Evolutionary conservation across 495 filamentous ascomycete genomes (phyloP).

Genomic region (Penicillium angulare): DNA sequence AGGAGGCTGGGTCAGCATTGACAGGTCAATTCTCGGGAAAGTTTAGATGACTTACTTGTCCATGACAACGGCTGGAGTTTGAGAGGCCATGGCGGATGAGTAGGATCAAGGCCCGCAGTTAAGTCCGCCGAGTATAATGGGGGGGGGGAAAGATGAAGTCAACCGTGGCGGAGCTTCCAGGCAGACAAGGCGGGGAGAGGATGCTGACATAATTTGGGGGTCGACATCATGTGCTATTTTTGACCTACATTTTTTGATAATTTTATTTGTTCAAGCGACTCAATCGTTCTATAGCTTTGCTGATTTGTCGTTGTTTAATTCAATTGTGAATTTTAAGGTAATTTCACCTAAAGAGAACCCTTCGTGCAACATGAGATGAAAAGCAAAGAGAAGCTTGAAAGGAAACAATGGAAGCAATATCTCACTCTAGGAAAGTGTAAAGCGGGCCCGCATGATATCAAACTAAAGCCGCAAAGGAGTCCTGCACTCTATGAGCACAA

Average conservation of each 20-base stretch:
- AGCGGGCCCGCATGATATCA: neutral
- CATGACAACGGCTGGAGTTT: slow-evolving; percentile 99
- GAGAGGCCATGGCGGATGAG: slow-evolving; percentile 72
- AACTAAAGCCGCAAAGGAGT: too few relatives aligned
- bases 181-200: slow-evolving; percentile 32
- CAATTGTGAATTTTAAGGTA: too few relatives aligned
- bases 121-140: slow-evolving; percentile 3
- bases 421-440: neutral
- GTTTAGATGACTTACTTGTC: slow-evolving; percentile 85
- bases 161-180: slow-evolving; percentile 26
- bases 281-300: too few relatives aligned
- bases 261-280: too few relatives aligned
- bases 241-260: too few relatives aligned
- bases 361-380: too few relatives aligned
- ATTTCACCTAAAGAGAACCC: too few relatives aligned
- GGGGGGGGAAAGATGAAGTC: slow-evolving; percentile 19
- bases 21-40: slow-evolving; percentile 4
- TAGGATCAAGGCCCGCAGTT: slow-evolving; percentile 14
- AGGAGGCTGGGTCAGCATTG: slow-evolving; percentile 25
- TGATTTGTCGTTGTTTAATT: too few relatives aligned
- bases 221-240: slow-evolving; percentile 20
- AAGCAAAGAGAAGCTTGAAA: neutral
- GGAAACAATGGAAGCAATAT: neutral
- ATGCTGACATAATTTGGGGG: slow-evolving; percentile 19
- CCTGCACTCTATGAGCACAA: too few relatives aligned